Conservation (phyloP, 2,329 filamentous ascomycete species). For the Metarhizium sp. region DNA sequence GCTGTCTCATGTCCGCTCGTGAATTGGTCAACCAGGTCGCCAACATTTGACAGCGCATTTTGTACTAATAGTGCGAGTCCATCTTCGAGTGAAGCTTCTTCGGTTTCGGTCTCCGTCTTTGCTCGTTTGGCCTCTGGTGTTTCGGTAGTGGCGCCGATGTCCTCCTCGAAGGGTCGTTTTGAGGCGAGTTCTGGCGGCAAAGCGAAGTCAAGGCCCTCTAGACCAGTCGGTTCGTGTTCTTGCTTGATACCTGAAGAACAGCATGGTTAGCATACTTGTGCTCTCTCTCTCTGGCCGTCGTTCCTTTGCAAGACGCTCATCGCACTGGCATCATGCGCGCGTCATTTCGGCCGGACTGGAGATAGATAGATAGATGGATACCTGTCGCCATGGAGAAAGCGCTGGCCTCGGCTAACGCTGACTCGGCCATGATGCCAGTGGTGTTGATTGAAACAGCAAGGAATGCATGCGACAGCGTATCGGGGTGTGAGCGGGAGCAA, state of each 20-base stretch:
- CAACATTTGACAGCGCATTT: constrained; percentile 30
- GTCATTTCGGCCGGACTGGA: not conserved
- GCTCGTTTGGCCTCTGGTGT: constrained; percentile 23
- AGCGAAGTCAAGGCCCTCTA: constrained; percentile 25
- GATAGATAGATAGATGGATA: constrained; percentile 10
- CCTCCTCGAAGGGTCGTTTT: constrained; percentile 27
- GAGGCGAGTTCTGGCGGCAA: constrained; percentile 25
- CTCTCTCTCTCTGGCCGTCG: not conserved
- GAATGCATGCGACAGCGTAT: constrained; percentile 12
- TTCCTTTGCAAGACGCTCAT: not conserved
- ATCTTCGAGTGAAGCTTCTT: constrained; percentile 23
- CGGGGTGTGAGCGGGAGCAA: constrained; percentile 9
- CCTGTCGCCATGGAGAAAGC: constrained; percentile 25
- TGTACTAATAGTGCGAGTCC: constrained; percentile 28
- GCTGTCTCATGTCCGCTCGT: constrained; percentile 10
- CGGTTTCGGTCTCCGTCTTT: constrained; percentile 19
- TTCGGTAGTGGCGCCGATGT: constrained; percentile 16
- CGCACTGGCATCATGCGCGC: not conserved
- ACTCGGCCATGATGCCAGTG: constrained; percentile 31
- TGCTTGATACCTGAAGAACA: constrained; percentile 26
- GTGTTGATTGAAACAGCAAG: constrained; percentile 16
- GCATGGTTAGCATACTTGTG: not conserved
- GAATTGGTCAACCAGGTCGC: constrained; percentile 26
- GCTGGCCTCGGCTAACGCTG: constrained; percentile 26
- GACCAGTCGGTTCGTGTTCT: constrained; percentile 20